Conservation (phyloP, 1,139 yeast genomes). For the Yamadazyma conglobata region DNA sequence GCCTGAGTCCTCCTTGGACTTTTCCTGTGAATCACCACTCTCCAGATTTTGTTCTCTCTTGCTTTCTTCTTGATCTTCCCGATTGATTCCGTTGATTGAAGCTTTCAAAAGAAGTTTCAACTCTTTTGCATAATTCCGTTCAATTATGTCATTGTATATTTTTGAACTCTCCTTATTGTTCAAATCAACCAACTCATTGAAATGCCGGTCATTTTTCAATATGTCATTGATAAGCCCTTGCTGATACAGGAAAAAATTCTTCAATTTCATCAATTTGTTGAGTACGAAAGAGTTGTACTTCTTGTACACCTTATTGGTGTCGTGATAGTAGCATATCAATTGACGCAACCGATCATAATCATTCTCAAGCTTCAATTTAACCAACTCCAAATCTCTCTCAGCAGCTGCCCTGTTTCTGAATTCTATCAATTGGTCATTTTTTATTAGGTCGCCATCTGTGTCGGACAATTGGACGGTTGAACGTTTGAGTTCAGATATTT, state of each 20-base stretch:
- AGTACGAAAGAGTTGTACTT: slow-evolving; percentile 26
- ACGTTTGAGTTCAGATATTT: slow-evolving; percentile 23
- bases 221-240: slow-evolving; percentile 25
- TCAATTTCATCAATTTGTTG: slow-evolving; percentile 38
- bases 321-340: slow-evolving; percentile 35
- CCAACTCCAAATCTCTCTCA: slow-evolving; percentile 33
- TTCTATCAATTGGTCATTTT: slow-evolving; percentile 28
- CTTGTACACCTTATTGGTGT: slow-evolving; percentile 36
- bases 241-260: slow-evolving; percentile 41
- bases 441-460: slow-evolving; percentile 15
- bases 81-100: slow-evolving; percentile 1
- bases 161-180: slow-evolving; percentile 35
- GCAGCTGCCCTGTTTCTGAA: slow-evolving; percentile 17
- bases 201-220: slow-evolving; percentile 17
- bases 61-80: slow-evolving; percentile 1
- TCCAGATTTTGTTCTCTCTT: no score
- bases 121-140: slow-evolving; percentile 27
- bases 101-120: slow-evolving; percentile 20
- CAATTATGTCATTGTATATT: slow-evolving; percentile 29
- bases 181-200: slow-evolving; percentile 30
- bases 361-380: slow-evolving; percentile 31
- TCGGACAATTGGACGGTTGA: slow-evolving; percentile 25
- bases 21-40: neutral
- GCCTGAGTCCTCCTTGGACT: neutral
- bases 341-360: slow-evolving; percentile 35